Conservation (phyloP, 306 rosid genomes). For the Arachis stenosperma region DNA sequence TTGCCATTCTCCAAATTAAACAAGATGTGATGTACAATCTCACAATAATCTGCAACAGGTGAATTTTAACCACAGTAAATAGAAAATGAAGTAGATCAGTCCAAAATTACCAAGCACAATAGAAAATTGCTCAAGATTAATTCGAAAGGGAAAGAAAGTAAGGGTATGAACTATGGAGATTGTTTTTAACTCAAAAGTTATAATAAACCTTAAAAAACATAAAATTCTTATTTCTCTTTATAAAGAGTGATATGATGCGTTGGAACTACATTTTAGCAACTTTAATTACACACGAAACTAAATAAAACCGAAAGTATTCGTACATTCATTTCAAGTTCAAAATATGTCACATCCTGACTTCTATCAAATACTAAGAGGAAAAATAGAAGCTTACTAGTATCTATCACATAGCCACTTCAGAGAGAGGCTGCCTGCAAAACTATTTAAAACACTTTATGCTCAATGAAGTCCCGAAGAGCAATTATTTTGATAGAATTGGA, state of each 20-base stretch:
- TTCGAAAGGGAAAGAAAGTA: not conserved
- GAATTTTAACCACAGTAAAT: conserved; percentile 34
- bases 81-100: no score
- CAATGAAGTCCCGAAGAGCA: conserved; percentile 87
- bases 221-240: not conserved
- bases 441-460: conserved; percentile 38
- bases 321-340: not conserved
- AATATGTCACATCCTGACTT: conserved; percentile 8
- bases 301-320: conserved; percentile 6
- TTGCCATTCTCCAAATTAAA: conserved; percentile 40
- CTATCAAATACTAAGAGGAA: conserved; percentile 31
- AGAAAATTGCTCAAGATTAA: no score
- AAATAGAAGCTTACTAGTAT: conserved; percentile 46
- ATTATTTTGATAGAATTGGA: conserved; percentile 71
- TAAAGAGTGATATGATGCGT: not conserved
- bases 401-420: conserved; percentile 33
- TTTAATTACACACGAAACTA: not conserved
- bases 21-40: conserved; percentile 40
- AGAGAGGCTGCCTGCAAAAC: conserved; percentile 50
- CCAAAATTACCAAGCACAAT: no score
- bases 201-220: not conserved
- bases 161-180: not conserved
- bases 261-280: conserved; percentile 3
- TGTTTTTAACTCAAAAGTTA: not conserved
- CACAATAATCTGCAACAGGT: conserved; percentile 42